These are phyloP conservation scores for Pseudotulostoma volvatum DNA, from an alignment of 495 filamentous ascomycete species.

Conservation along the genomic window DNA sequence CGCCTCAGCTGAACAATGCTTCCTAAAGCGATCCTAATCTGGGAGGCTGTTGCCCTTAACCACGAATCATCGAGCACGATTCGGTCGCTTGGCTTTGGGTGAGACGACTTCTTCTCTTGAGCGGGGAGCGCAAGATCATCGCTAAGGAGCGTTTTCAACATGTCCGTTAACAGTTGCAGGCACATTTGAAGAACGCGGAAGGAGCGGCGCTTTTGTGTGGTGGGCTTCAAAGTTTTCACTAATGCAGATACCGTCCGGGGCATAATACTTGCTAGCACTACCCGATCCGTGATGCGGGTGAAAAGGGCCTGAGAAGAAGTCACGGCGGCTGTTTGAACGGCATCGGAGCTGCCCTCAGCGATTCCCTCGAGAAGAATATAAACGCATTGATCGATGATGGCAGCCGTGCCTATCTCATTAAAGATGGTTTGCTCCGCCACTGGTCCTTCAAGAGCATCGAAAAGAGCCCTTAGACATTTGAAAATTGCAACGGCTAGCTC, in stretches of 20 bases:
- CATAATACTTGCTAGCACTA: slow-evolving; percentile 65
- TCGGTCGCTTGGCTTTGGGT: slow-evolving; percentile 15
- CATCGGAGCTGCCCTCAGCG: slow-evolving; percentile 37
- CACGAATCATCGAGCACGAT: slow-evolving; percentile 41
- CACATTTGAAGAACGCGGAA: slow-evolving; percentile 45
- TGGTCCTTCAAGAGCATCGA: slow-evolving; percentile 23
- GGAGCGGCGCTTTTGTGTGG: slow-evolving; percentile 44
- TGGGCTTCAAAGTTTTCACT: slow-evolving; percentile 55
- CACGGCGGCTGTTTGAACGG: slow-evolving; percentile 51
- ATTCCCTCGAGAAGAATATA: slow-evolving; percentile 62
- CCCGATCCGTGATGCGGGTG: slow-evolving; percentile 44
- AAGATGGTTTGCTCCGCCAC: slow-evolving; percentile 42
- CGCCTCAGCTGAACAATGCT: slow-evolving; percentile 63
- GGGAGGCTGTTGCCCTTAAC: slow-evolving; percentile 63
- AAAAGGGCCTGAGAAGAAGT: slow-evolving; percentile 46
- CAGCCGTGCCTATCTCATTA: slow-evolving; percentile 34
- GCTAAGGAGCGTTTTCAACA: slow-evolving; percentile 48
- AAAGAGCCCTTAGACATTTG: slow-evolving; percentile 37
- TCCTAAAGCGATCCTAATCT: slow-evolving; percentile 73
- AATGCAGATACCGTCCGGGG: slow-evolving; percentile 77
- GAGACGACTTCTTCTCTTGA: slow-evolving; percentile 15
- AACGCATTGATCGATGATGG: slow-evolving; percentile 70
- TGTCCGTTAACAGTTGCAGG: slow-evolving; percentile 39
- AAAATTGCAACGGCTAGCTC: slow-evolving; percentile 51
- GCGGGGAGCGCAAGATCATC: slow-evolving; percentile 29